These are phyloP conservation scores for Carallia pectinifolia DNA, from an alignment of 345 rosid genomes.

Conservation along the genomic window DNA sequence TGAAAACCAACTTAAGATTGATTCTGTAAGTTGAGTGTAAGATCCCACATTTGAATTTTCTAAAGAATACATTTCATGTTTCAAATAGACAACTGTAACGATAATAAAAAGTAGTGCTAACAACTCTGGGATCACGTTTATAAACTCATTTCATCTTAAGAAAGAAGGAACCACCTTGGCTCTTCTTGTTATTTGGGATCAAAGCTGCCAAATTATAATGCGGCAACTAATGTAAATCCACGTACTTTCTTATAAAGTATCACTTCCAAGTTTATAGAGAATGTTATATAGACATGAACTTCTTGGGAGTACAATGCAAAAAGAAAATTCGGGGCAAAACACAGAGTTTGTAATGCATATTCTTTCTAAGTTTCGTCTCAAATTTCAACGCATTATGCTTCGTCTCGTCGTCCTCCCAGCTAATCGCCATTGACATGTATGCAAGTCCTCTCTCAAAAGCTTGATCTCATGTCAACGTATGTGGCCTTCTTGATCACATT, in stretches of 20 bases:
- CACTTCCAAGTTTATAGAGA: background rate
- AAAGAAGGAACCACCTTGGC: too few species aligned
- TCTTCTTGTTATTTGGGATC: too few species aligned
- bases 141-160: too few species aligned
- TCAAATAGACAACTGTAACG: too few species aligned
- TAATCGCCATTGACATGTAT: conserved; percentile 12
- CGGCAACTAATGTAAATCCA: too few species aligned
- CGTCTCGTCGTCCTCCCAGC: conserved; percentile 8
- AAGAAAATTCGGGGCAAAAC: conserved; percentile 12
- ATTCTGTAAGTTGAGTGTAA: too few species aligned
- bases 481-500: conserved; percentile 16
- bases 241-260: background rate
- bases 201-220: too few species aligned
- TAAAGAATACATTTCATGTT: too few species aligned
- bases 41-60: too few species aligned
- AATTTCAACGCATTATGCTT: conserved; percentile 21
- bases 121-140: too few species aligned
- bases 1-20: too few species aligned
- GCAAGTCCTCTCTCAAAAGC: conserved; percentile 18
- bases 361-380: conserved; percentile 7
- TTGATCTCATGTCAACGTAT: conserved; percentile 13
- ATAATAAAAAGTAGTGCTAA: too few species aligned
- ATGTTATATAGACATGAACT: background rate
- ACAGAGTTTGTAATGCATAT: background rate
- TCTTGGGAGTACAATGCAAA: background rate